These are phyloP conservation scores for Leccinum disarticulatum DNA, from an alignment of 768 basidiomycete species.

Conservation along the genomic window DNA sequence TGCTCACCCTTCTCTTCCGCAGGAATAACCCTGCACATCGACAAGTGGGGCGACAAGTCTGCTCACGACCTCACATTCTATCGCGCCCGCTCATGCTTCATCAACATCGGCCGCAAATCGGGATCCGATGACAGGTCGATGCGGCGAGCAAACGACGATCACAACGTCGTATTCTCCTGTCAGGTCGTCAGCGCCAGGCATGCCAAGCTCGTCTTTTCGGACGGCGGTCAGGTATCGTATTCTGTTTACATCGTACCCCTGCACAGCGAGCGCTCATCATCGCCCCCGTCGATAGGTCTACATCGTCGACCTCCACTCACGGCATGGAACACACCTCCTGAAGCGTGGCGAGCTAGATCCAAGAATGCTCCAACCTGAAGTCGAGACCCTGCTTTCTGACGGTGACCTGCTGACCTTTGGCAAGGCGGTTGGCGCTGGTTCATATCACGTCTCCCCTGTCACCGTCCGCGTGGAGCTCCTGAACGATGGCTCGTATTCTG, in stretches of 20 bases:
- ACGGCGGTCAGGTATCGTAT: slow-evolving; percentile 60
- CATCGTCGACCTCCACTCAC: slow-evolving; percentile 68
- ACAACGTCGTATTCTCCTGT: slow-evolving; percentile 66
- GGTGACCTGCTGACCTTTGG: slow-evolving; percentile 78
- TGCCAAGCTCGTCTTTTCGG: slow-evolving; percentile 73
- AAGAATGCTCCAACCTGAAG: slow-evolving; percentile 52
- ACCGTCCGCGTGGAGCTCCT: slow-evolving; percentile 60
- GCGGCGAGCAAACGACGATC: slow-evolving; percentile 39
- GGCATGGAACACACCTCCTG: slow-evolving; percentile 73
- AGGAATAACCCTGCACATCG: slow-evolving; percentile 64
- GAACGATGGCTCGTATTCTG: slow-evolving; percentile 10
- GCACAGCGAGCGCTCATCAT: slow-evolving; percentile 11
- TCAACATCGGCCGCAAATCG: slow-evolving; percentile 71
- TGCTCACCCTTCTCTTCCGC: slow-evolving; percentile 16
- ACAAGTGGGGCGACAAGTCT: slow-evolving; percentile 46
- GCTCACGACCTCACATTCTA: slow-evolving; percentile 51
- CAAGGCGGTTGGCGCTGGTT: slow-evolving; percentile 66
- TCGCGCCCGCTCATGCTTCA: slow-evolving; percentile 47
- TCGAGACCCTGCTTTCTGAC: slow-evolving; percentile 55
- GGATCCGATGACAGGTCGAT: slow-evolving; percentile 42
- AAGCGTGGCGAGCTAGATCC: slow-evolving; percentile 50
- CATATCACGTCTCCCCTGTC: slow-evolving; percentile 61
- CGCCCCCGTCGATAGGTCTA: slow-evolving; percentile 47
- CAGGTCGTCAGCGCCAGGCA: slow-evolving; percentile 79
- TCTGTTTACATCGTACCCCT: slow-evolving; percentile 8